Base-by-base conservation (phyloP, 2,329 filamentous ascomycete genomes). In the Cordyceps cicadae region DNA sequence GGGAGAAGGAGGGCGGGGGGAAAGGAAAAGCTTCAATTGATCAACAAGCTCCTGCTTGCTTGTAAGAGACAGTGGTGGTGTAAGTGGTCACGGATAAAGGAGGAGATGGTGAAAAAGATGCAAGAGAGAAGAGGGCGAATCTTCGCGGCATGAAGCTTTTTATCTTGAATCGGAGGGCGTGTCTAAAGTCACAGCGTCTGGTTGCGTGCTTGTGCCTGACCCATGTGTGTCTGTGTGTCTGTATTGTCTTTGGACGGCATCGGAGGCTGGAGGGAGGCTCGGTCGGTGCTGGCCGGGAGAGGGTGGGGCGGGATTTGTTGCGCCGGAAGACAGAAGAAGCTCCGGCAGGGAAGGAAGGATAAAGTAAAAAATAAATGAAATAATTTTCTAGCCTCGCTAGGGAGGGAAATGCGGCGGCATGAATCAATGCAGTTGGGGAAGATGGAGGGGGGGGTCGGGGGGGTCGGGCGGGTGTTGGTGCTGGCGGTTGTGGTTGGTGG, bases 271-370 rank as follows among this genome's bases (percentile, higher is more conserved):
- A 24, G 24, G 24, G 24, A 24, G 24, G 24, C 24, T 24, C 24
- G 24, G 24, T 24, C 24, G 24, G 24, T 24, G 24, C 24, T 24
- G 24, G 24, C 24, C 49, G 26, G 49, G 15, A 12, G 34, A 34
- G 17, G 17, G 53, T 26, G 5, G 34, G 19, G 37, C 26, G 6
- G 39, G 24, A 21, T 34, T 9, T 9, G 29, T 41, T 4, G 34
- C 34, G 17, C 46, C 55, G 55, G 55, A 58, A 34, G 21, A 43
- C 55, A 58, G 46, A 58, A 58, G 12, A 58, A 58, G 55, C 21
- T 51, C 55, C 55, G 55, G 29, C 29, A 26, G 53, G 26, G 15
- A 17, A 46, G 12, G 24, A 15, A n/a, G 24, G 15, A n/a, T 15
- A 21, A 34, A 37, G 21, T 39, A 14, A n/a, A n/a, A 11, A 41